phyloP scores from a whole-genome alignment of 106 monocot species.

The Vanilla planifolia region DNA sequence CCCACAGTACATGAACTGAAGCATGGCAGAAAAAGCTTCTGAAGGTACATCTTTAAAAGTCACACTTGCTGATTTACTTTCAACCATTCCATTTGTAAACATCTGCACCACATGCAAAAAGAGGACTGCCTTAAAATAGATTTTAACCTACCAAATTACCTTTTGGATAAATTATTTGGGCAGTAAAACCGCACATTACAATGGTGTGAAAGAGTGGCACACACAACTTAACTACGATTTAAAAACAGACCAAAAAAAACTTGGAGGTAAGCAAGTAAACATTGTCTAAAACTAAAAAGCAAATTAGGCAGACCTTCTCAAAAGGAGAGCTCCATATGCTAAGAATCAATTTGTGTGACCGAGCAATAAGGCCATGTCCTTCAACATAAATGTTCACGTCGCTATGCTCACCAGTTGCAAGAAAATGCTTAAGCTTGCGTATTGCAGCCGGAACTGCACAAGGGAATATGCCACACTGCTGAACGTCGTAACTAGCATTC shows the following conservation, averaged over 20 bases:
- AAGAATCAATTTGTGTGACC: constrained; percentile 72
- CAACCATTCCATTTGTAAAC: constrained; percentile 97
- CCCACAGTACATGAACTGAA: constrained; percentile 87
- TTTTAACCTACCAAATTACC: too few species aligned
- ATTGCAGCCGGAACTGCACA: constrained; percentile 35
- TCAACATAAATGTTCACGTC: constrained; percentile 71
- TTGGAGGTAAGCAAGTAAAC: not conserved
- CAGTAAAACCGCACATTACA: not conserved
- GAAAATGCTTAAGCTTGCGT: constrained; percentile 52
- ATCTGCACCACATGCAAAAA: constrained; percentile 46
- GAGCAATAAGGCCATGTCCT: constrained; percentile 51
- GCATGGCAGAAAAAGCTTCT: constrained; percentile 57
- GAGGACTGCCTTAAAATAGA: not conserved
- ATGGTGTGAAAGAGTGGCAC: not conserved
- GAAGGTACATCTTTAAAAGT: constrained; percentile 53
- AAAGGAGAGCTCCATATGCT: constrained; percentile 83
- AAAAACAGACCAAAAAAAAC: not conserved
- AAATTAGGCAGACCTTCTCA: constrained; percentile 47
- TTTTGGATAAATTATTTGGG: too few species aligned
- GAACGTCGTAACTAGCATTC: constrained; percentile 17
- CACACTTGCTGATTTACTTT: constrained; percentile 63
- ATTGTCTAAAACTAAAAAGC: not conserved
- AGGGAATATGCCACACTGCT: constrained; percentile 38
- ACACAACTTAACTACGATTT: not conserved
- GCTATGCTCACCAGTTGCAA: constrained; percentile 56